A percentile compares a stretch with the other conserved stretches of the same genome.
phyloP scores from a whole-genome alignment of 2,329 filamentous ascomycete genomes.

The Ascochyta clinopodiicola region DNA sequence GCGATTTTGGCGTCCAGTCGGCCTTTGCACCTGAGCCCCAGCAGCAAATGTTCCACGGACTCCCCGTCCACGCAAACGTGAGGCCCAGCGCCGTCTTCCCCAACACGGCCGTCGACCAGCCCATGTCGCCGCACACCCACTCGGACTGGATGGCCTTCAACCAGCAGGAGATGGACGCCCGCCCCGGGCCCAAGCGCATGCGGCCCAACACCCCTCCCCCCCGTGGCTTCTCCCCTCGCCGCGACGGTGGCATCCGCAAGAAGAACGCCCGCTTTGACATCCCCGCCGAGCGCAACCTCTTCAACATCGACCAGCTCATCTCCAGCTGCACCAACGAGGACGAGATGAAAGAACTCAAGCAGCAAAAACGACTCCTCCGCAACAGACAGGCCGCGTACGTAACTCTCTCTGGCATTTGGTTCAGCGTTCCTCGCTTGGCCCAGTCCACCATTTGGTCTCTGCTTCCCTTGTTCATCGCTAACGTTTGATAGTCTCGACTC shows the following conservation, averaged over 20 bases:
- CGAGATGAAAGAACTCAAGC: slow-evolving; percentile 97
- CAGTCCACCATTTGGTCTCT: slow-evolving; percentile 41
- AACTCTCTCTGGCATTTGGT: slow-evolving; percentile 54
- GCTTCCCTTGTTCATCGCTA: slow-evolving; percentile 43
- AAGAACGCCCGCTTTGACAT: slow-evolving; percentile 99
- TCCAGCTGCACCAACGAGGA: slow-evolving; percentile 86
- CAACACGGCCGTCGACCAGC: slow-evolving; percentile 50
- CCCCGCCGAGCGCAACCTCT: slow-evolving; percentile 87
- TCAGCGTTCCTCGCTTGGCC: slow-evolving; percentile 40
- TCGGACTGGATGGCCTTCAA: slow-evolving; percentile 63
- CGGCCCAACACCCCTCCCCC: slow-evolving; percentile 70
- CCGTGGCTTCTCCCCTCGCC: slow-evolving; percentile 76
- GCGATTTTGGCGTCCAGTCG: slow-evolving; percentile 58
- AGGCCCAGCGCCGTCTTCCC: slow-evolving; percentile 60
- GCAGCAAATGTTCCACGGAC: slow-evolving; percentile 49
- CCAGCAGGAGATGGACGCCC: slow-evolving; percentile 58
- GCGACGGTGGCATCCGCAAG: slow-evolving; percentile 92
- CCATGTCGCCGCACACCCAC: slow-evolving; percentile 68
- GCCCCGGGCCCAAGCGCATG: slow-evolving; percentile 61
- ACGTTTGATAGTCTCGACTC: slow-evolving; percentile 78
- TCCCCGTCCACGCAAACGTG: slow-evolving; percentile 49
- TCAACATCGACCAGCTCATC: slow-evolving; percentile 94
- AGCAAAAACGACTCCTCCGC: slow-evolving; percentile 91
- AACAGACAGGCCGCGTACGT: slow-evolving; percentile 95
- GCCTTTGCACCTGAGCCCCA: slow-evolving; percentile 52